A percentile compares a stretch with the other conserved stretches of the same genome.
Evolutionary conservation across 2,329 filamentous ascomycete species (phyloP).

Genomic region (Penicillium sumatraense): DNA sequence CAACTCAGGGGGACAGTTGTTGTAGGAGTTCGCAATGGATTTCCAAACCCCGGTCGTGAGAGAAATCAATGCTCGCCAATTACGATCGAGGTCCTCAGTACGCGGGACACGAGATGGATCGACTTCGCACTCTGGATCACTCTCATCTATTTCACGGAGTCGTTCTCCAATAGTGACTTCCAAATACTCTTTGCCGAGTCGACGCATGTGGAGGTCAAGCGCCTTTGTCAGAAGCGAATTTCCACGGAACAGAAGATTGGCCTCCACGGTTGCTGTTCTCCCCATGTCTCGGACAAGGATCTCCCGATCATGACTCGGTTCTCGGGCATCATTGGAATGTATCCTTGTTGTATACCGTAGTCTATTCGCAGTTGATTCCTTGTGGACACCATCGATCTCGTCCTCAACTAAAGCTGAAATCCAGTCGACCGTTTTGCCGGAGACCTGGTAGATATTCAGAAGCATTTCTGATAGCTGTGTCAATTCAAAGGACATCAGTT

Average conservation of each 20-base stretch:
- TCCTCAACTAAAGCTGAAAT: conserved; percentile 92
- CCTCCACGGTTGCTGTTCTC: conserved; percentile 72
- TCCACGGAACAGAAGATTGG: conserved; percentile 91
- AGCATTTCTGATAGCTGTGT: conserved; percentile 82
- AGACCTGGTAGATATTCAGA: conserved; percentile 94
- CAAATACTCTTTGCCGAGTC: conserved; percentile 89
- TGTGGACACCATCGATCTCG: conserved; percentile 91
- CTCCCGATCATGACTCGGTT: conserved; percentile 61
- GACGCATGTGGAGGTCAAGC: conserved; percentile 93
- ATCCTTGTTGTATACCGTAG: conserved; percentile 67
- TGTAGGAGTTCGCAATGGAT: conserved; percentile 75
- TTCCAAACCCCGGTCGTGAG: conserved; percentile 86
- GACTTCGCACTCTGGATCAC: conserved; percentile 91
- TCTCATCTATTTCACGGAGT: conserved; percentile 84
- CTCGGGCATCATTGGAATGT: conserved; percentile 64
- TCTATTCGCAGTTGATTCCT: conserved; percentile 72
- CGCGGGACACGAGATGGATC: conserved; percentile 78
- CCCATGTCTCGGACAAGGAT: conserved; percentile 67
- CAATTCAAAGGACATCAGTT: conserved; percentile 76
- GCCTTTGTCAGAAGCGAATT: conserved; percentile 94
- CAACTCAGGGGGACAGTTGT: conserved; percentile 77
- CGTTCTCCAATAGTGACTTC: conserved; percentile 86
- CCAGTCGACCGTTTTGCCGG: conserved; percentile 83
- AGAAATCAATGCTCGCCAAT: conserved; percentile 78
- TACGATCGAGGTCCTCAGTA: conserved; percentile 74